Conservation (phyloP, 768 basidiomycete genomes). For the Sarcodon aspratus region DNA sequence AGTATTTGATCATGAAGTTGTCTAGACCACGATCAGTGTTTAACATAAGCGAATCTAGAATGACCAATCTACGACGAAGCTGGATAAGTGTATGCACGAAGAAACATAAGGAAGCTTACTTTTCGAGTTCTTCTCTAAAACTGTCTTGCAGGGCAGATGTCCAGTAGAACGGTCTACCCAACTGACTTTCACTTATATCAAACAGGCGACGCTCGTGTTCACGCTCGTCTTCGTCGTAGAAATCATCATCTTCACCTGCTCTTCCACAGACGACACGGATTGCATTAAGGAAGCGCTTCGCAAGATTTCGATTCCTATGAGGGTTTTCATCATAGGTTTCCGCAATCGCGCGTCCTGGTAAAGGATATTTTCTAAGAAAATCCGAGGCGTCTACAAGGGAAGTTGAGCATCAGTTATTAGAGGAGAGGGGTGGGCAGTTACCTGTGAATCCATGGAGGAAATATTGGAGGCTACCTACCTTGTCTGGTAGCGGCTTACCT, state of each 20-base stretch:
- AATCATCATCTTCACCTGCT: slow-evolving; percentile 64
- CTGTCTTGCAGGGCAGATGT: slow-evolving; percentile 64
- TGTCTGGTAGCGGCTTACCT: slow-evolving; percentile 73
- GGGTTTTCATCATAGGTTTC: slow-evolving; percentile 83
- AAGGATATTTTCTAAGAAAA: slow-evolving; percentile 77
- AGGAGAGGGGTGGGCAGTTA: slow-evolving; percentile 9
- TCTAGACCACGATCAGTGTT: slow-evolving; percentile 86
- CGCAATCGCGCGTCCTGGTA: slow-evolving; percentile 75
- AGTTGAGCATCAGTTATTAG: background rate
- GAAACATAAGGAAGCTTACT: slow-evolving; percentile 33
- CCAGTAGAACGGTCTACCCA: slow-evolving; percentile 70
- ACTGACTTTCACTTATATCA: slow-evolving; percentile 51
- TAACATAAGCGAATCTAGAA: slow-evolving; percentile 85
- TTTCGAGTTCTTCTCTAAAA: slow-evolving; percentile 83
- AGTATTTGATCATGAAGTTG: slow-evolving; percentile 91
- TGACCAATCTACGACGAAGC: slow-evolving; percentile 51
- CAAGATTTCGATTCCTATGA: slow-evolving; percentile 57
- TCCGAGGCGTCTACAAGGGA: slow-evolving; percentile 65
- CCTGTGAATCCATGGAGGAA: slow-evolving; percentile 81
- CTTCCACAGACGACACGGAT: slow-evolving; percentile 77
- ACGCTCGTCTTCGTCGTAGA: slow-evolving; percentile 58
- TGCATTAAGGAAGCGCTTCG: slow-evolving; percentile 57
- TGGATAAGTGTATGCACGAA: slow-evolving; percentile 4
- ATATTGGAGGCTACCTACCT: slow-evolving; percentile 85
- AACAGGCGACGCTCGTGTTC: slow-evolving; percentile 65